These are phyloP conservation scores for Glebionis coronaria DNA, from an alignment of 129 eudicot genomes.

Conservation along the genomic window DNA sequence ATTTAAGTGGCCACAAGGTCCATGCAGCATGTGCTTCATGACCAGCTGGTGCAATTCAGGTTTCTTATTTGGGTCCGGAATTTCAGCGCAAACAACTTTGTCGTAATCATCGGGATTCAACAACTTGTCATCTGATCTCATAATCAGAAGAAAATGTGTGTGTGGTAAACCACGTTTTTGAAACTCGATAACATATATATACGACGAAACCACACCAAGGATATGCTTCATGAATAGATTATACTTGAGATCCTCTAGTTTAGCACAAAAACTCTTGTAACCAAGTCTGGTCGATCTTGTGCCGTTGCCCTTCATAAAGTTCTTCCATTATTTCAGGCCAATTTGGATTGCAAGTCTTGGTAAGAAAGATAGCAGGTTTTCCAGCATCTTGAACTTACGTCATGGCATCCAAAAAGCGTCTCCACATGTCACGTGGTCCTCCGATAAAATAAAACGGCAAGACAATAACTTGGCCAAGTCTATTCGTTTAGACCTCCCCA, in stretches of 20 bases:
- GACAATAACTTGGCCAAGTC: slow-evolving; percentile 18
- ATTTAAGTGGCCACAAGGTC: not conserved
- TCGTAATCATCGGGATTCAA: not conserved
- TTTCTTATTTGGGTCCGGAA: not conserved
- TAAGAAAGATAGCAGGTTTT: slow-evolving; percentile 26
- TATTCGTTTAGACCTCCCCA: not conserved
- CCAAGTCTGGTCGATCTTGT: slow-evolving; percentile 27
- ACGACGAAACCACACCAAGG: too few relatives aligned
- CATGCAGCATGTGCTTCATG: not conserved
- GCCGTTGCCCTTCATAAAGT: not conserved
- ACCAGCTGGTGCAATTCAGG: not conserved
- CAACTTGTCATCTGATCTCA: not conserved
- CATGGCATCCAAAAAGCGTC: slow-evolving; percentile 25
- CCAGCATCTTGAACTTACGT: slow-evolving; percentile 20
- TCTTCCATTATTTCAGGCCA: too few relatives aligned
- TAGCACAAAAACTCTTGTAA: slow-evolving; percentile 16
- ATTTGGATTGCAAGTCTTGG: slow-evolving; percentile 7
- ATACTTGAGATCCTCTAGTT: not conserved
- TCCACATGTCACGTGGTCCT: slow-evolving; percentile 32
- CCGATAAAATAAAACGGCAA: slow-evolving; percentile 28
- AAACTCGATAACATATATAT: too few relatives aligned
- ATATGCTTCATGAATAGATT: too few relatives aligned
- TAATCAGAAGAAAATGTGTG: not conserved
- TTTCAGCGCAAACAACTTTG: not conserved
- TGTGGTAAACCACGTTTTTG: not conserved